Evolutionary conservation across 148 eudicot genomes (phyloP).

Genomic region (Amaranthus palmeri): DNA sequence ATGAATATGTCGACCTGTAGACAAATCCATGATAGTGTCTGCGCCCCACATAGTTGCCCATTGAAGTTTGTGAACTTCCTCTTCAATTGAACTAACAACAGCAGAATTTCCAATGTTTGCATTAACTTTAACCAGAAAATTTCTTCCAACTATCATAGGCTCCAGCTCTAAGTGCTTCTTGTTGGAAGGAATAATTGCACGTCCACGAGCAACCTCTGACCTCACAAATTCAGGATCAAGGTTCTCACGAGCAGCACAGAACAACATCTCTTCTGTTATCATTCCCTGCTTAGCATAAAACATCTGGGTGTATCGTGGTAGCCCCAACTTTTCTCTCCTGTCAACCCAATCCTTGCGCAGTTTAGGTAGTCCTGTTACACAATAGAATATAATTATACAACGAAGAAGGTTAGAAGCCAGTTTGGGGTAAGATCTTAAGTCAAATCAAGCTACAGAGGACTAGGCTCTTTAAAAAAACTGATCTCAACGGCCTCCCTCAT

Average conservation of each 20-base stretch:
- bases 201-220: slow-evolving; percentile 96
- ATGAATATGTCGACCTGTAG: slow-evolving; percentile 95
- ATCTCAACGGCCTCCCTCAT: neutral
- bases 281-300: slow-evolving; percentile 87
- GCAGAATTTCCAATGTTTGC: slow-evolving; percentile 99
- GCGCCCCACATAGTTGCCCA: slow-evolving; percentile 99
- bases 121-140: slow-evolving; percentile 88
- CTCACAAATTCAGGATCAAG: slow-evolving; percentile 95
- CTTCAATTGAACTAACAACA: slow-evolving; percentile 94
- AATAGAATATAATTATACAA: slow-evolving; percentile 1
- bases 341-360: slow-evolving; percentile 81
- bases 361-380: slow-evolving; percentile 70
- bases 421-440: neutral
- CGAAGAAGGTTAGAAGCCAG: slow-evolving; percentile 1
- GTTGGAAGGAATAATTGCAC: slow-evolving; percentile 98
- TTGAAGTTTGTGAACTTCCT: slow-evolving; percentile 98
- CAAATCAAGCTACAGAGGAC: neutral
- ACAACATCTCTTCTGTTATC: slow-evolving; percentile 91
- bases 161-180: slow-evolving; percentile 89
- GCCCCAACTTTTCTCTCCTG: slow-evolving; percentile 71
- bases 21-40: slow-evolving; percentile 95
- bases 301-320: slow-evolving; percentile 97
- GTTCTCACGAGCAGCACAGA: slow-evolving; percentile 89
- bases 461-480: neutral
- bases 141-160: slow-evolving; percentile 98